Percentiles rank a stretch among this genome's conserved stretches.
These are phyloP conservation scores for Ophiocordyceps camponoti-floridani DNA, from an alignment of 2,329 filamentous ascomycete species.

Conservation along the genomic window DNA sequence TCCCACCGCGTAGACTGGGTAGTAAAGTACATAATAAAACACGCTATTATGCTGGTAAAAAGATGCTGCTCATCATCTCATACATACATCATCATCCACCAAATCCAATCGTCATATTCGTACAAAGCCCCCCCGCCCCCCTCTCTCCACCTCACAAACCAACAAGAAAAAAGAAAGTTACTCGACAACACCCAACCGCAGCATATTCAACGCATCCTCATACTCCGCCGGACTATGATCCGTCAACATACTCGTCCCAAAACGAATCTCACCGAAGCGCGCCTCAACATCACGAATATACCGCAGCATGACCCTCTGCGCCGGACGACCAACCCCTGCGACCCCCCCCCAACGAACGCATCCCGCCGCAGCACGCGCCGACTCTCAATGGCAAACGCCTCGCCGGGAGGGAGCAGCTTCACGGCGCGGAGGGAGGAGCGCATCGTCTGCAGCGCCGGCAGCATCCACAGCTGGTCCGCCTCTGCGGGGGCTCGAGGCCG, in stretches of 20 bases:
- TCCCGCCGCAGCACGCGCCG: slow-evolving; percentile 49
- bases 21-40: too few species aligned
- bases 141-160: too few species aligned
- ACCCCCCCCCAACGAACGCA: slow-evolving; percentile 36
- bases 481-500: slow-evolving; percentile 15
- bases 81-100: neutral
- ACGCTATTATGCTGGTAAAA: too few species aligned
- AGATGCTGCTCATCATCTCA: neutral
- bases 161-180: neutral
- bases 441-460: slow-evolving; percentile 46
- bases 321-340: slow-evolving; percentile 37
- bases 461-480: slow-evolving; percentile 52
- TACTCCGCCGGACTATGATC: slow-evolving; percentile 63
- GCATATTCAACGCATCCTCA: slow-evolving; percentile 46
- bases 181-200: slow-evolving; percentile 30
- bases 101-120: neutral
- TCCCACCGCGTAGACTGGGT: too few species aligned
- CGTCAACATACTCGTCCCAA: slow-evolving; percentile 55
- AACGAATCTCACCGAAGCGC: slow-evolving; percentile 51
- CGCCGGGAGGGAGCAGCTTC: slow-evolving; percentile 58
- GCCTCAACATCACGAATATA: slow-evolving; percentile 55
- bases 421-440: slow-evolving; percentile 48
- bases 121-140: too few species aligned
- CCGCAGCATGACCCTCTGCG: slow-evolving; percentile 49
- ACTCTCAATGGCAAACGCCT: slow-evolving; percentile 57